These are phyloP conservation scores for Drechslerella dactyloides DNA, from an alignment of 2,329 filamentous ascomycete species.

Conservation along the genomic window DNA sequence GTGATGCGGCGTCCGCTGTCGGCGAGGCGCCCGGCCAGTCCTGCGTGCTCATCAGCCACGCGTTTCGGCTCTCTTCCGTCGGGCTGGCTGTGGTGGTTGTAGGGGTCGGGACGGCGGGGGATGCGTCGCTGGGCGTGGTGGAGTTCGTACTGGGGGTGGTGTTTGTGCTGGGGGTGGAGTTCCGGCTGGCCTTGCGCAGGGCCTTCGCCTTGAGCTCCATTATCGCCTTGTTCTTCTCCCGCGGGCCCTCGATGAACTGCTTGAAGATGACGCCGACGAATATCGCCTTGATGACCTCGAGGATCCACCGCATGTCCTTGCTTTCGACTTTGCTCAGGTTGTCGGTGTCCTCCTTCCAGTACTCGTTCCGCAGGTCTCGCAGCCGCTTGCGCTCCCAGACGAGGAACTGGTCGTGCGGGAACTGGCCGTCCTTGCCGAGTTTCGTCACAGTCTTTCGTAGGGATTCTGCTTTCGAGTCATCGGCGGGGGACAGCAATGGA, in stretches of 20 bases:
- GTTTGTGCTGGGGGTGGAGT: slow-evolving; percentile 21
- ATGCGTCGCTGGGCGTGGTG: slow-evolving; percentile 19
- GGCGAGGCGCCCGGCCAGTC: slow-evolving; percentile 39
- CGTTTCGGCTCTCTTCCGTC: slow-evolving; percentile 22
- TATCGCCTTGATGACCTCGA: slow-evolving; percentile 47
- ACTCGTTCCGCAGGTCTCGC: slow-evolving; percentile 44
- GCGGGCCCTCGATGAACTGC: slow-evolving; percentile 39
- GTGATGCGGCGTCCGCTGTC: slow-evolving; percentile 1
- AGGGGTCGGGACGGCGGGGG: neutral
- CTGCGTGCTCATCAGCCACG: slow-evolving; percentile 32
- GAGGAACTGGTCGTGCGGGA: slow-evolving; percentile 44
- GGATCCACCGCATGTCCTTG: slow-evolving; percentile 50
- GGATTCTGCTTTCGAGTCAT: slow-evolving; percentile 32
- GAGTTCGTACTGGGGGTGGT: slow-evolving; percentile 13
- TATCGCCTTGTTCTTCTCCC: slow-evolving; percentile 49
- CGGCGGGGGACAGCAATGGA: slow-evolving; percentile 26
- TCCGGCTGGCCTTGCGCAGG: slow-evolving; percentile 42
- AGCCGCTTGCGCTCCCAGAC: slow-evolving; percentile 43
- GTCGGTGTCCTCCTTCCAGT: slow-evolving; percentile 50
- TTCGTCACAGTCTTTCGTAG: slow-evolving; percentile 30
- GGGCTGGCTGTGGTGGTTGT: neutral
- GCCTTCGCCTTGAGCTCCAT: slow-evolving; percentile 48
- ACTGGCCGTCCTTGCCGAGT: slow-evolving; percentile 36
- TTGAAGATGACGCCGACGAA: slow-evolving; percentile 46
- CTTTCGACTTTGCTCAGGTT: slow-evolving; percentile 49